phyloP scores from a whole-genome alignment of 2,329 filamentous ascomycete genomes.

The Lizonia empirigonia region DNA sequence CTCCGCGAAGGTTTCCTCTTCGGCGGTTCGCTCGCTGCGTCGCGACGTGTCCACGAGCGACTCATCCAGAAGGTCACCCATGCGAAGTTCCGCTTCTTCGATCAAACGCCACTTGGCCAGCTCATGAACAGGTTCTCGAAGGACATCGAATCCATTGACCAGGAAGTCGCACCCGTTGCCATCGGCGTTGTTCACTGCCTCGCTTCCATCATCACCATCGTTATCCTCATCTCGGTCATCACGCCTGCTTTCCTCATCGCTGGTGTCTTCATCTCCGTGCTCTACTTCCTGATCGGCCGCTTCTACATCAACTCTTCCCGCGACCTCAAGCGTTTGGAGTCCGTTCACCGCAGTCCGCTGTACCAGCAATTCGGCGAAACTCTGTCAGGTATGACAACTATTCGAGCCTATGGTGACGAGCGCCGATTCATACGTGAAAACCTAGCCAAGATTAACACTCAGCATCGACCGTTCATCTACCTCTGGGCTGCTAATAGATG shows the following conservation, averaged over 20 bases:
- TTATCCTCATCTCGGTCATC: conserved; percentile 83
- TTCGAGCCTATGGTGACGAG: conserved; percentile 94
- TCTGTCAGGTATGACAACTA: conserved; percentile 90
- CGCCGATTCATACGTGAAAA: conserved; percentile 93
- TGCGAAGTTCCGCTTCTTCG: conserved; percentile 97
- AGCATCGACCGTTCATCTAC: conserved; percentile 92
- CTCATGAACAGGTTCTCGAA: conserved; percentile 99
- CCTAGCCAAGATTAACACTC: conserved; percentile 82
- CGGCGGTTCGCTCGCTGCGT: conserved; percentile 87
- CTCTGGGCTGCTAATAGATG: conserved; percentile 97
- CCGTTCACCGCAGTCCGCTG: conserved; percentile 88
- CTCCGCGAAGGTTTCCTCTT: conserved; percentile 87
- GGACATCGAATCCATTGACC: conserved; percentile 91
- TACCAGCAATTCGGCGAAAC: conserved; percentile 99
- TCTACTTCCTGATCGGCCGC: conserved; percentile 82
- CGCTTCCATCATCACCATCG: conserved; percentile 78
- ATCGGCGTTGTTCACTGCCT: conserved; percentile 74
- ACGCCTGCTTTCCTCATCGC: conserved; percentile 91
- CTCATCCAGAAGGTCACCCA: conserved; percentile 80
- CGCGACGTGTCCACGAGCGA: conserved; percentile 78
- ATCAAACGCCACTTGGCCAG: conserved; percentile 92
- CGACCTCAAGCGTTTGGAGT: conserved; percentile 93
- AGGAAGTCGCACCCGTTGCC: conserved; percentile 91
- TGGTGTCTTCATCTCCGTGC: conserved; percentile 77
- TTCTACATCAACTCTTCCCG: conserved; percentile 94